These are phyloP conservation scores for Claviceps maximensis DNA, from an alignment of 2,329 filamentous ascomycete genomes.

Conservation along the genomic window DNA sequence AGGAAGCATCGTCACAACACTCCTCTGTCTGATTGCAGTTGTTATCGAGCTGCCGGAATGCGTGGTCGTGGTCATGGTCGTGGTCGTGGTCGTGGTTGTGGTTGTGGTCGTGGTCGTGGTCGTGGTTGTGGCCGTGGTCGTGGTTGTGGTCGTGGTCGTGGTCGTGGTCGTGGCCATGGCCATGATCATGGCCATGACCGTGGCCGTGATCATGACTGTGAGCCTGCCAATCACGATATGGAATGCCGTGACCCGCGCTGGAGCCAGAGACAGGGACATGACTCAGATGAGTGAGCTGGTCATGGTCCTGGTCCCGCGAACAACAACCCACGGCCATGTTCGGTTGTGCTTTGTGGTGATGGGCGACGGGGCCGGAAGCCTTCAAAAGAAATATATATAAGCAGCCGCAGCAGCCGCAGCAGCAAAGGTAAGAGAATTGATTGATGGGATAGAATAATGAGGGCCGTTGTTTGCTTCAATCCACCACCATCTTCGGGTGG, in stretches of 20 bases:
- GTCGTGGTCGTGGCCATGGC: not conserved
- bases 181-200: not conserved
- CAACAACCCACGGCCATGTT: constrained; percentile 8
- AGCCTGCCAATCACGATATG: not conserved
- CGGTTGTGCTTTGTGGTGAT: not conserved
- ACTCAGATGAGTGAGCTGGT: not conserved
- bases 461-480: not conserved
- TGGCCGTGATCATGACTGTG: not conserved
- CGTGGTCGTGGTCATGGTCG: not conserved
- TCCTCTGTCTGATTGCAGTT: constrained; percentile 2
- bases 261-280: not conserved
- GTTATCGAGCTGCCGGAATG: not conserved
- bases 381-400: not conserved
- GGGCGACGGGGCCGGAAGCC: no score
- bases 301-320: not conserved
- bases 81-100: not conserved
- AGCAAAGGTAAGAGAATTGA: not conserved
- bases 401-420: not conserved
- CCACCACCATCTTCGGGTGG: not conserved
- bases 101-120: not conserved
- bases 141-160: not conserved
- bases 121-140: not conserved
- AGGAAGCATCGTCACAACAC: constrained; percentile 9
- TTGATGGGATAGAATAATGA: not conserved
- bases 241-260: not conserved